Base-by-base conservation (phyloP, 345 rosid genomes). In the Erodium maritimum region DNA sequence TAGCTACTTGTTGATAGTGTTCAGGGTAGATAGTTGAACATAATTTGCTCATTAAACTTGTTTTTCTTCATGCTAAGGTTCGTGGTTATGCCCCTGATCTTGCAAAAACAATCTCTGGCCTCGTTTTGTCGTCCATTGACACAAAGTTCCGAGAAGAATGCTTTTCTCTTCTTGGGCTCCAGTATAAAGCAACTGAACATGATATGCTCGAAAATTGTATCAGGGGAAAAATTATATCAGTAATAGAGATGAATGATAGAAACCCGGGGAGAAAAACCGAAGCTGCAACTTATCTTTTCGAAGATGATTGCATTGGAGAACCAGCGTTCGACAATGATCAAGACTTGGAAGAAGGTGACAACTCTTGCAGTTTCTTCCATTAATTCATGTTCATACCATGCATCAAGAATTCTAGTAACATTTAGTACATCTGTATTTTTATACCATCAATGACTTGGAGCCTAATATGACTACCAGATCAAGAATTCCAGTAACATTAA, bases 51-150 rank as follows among this genome's bases (percentile, higher is more conserved):
- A 54, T 59, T 50, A 17, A 29, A 21, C 5, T 22, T 57, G 48
- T 45, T 51, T n/a, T 45, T 59, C 21, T 51, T 22, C 11, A 60
- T 73, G 21, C 48, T 55, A 77, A 93, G 97, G 82, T 80, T 67
- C 75, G 82, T 75, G 77, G 81, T 65, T 76, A 87, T 68, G 97
- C 84, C 48, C 94, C 99, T 66, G 95, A 79, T 73, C 91, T 93
- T 61, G 90, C 99, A 64, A 89, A 77, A 70, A 77, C 94, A 62
- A 70, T 85, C 48, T 77, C 94, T 33, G 88, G 91, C 60, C 84
- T 93, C 59, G 79, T 93, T 54, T 59, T 79, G 71, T 77, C 90
- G 23, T 89, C 95, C 7, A 70, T 74, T 19, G 94, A 89, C 69
- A 21, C 67, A 13, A 79, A 83, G 51, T 87, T 89, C 66, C 86